Percentiles rank a stretch among this genome's conserved stretches.
phyloP scores from a whole-genome alignment of 345 rosid genomes.

The Jatropha curcas region DNA sequence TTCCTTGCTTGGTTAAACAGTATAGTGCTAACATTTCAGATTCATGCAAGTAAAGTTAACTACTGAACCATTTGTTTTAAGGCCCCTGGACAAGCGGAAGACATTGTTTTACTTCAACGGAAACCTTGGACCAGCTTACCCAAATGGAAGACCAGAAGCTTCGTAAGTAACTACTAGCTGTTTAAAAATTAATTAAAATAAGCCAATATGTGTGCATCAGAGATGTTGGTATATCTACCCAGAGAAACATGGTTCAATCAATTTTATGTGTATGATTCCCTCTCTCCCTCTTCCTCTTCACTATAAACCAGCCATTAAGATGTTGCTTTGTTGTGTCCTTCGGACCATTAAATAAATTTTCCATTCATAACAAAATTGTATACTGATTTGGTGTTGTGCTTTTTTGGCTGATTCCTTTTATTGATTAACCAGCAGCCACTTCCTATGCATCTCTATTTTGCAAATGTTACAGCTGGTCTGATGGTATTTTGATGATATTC shows the following conservation, averaged over 20 bases:
- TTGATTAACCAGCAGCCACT: neutral
- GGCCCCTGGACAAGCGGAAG: constrained; percentile 77
- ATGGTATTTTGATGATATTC: constrained; percentile 8
- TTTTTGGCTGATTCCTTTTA: constrained; percentile 2
- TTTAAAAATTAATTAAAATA: neutral
- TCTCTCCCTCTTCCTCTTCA: too few relatives aligned
- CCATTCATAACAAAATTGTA: neutral
- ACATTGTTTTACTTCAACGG: constrained; percentile 92
- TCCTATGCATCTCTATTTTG: neutral
- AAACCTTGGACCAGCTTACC: constrained; percentile 90
- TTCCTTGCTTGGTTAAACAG: constrained; percentile 4
- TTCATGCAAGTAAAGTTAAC: constrained; percentile 7
- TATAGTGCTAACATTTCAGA: neutral
- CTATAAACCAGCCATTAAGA: too few relatives aligned
- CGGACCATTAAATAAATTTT: neutral
- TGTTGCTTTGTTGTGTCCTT: too few relatives aligned
- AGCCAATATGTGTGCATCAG: neutral
- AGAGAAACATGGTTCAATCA: neutral
- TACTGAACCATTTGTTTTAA: constrained; percentile 27
- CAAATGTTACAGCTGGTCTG: constrained; percentile 2
- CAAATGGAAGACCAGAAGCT: constrained; percentile 81
- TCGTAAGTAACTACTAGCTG: constrained; percentile 52
- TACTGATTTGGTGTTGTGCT: neutral
- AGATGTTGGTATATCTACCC: neutral
- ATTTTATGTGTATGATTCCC: neutral